Percentiles rank a stretch among this genome's conserved stretches.
phyloP scores from a whole-genome alignment of 257 asterid genomes.

The Nyctanthes arbortristis region DNA sequence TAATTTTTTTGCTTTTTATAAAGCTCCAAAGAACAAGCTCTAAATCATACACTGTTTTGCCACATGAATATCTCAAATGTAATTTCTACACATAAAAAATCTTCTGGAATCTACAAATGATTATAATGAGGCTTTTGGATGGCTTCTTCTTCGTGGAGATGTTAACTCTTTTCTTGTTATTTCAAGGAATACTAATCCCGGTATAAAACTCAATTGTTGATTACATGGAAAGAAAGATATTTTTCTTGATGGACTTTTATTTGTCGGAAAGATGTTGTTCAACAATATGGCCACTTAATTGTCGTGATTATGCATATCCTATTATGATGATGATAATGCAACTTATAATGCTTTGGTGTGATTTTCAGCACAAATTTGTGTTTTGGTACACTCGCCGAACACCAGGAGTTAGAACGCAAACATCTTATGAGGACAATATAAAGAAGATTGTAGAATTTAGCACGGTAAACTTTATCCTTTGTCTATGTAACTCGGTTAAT shows the following conservation, averaged over 20 bases:
- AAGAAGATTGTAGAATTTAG: conserved; percentile 91
- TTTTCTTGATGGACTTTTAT: not conserved
- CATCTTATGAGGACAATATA: conserved; percentile 92
- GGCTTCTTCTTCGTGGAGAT: not conserved
- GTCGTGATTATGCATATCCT: conserved; percentile 10
- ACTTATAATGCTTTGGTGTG: conserved; percentile 14
- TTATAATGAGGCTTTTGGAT: not conserved
- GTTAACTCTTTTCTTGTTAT: not conserved
- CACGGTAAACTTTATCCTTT: conserved; percentile 53
- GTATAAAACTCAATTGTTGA: not conserved
- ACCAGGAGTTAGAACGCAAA: conserved; percentile 87
- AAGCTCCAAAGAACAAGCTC: too few species aligned
- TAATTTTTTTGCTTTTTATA: too few species aligned
- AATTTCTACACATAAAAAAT: not conserved
- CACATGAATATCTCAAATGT: too few species aligned
- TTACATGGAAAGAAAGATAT: not conserved
- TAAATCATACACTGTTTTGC: too few species aligned
- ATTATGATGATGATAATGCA: not conserved
- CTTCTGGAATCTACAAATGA: not conserved
- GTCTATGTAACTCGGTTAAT: not conserved
- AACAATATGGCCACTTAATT: not conserved
- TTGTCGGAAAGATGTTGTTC: conserved; percentile 16
- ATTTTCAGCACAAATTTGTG: conserved; percentile 72
- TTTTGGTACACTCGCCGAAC: conserved; percentile 98
- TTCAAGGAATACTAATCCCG: not conserved